phyloP scores from a whole-genome alignment of 768 basidiomycete species.

The Podaxis sp. region DNA sequence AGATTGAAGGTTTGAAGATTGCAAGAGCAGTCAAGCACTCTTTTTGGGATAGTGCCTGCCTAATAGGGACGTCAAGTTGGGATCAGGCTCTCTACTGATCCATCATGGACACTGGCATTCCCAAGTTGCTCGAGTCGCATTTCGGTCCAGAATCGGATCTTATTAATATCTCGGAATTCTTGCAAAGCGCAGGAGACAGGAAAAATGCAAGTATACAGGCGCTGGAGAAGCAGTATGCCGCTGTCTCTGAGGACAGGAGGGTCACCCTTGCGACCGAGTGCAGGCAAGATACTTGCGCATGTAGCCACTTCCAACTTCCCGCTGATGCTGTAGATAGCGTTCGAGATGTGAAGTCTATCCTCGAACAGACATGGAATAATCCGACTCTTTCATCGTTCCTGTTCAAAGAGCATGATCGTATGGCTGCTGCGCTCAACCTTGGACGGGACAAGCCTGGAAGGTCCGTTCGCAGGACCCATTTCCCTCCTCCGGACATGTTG shows the following conservation, averaged over 20 bases:
- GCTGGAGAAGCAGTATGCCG: slow-evolving; percentile 3
- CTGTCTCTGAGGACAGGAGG: slow-evolving; percentile 21
- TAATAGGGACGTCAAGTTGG: background rate
- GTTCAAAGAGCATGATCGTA: slow-evolving; percentile 45
- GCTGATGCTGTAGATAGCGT: slow-evolving; percentile 33
- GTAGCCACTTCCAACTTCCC: background rate
- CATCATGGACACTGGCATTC: slow-evolving; percentile 24
- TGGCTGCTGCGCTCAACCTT: slow-evolving; percentile 29
- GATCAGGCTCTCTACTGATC: background rate
- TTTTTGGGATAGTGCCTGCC: background rate
- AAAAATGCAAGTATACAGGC: background rate
- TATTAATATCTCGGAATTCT: slow-evolving; percentile 43
- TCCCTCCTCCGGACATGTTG: slow-evolving; percentile 35
- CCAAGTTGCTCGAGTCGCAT: slow-evolving; percentile 38
- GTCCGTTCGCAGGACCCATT: slow-evolving; percentile 25
- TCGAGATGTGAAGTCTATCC: slow-evolving; percentile 39
- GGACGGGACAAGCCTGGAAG: slow-evolving; percentile 26
- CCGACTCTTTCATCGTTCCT: slow-evolving; percentile 57
- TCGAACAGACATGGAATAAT: slow-evolving; percentile 47
- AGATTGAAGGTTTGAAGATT: background rate
- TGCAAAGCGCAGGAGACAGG: slow-evolving; percentile 25
- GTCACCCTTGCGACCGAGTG: slow-evolving; percentile 35
- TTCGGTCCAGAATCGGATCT: slow-evolving; percentile 63
- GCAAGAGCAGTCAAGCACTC: background rate
- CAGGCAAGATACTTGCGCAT: slow-evolving; percentile 26